phyloP scores from a whole-genome alignment of 169 alveolate genomes.

The Plasmodium chabaudi region DNA sequence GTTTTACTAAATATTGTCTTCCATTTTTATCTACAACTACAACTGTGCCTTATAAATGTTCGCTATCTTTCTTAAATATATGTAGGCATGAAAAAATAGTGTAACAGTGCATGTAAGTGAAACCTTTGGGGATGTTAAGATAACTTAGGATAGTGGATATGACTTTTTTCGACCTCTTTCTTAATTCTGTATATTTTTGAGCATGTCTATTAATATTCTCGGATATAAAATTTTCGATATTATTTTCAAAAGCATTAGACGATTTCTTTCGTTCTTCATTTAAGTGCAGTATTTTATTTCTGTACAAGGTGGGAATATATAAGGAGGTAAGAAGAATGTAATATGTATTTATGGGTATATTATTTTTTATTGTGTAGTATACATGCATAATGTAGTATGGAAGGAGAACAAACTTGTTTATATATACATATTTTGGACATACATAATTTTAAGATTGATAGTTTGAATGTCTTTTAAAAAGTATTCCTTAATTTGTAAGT shows the following conservation, averaged over 20 bases:
- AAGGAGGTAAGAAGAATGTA: not conserved
- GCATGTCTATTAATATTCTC: conserved; percentile 27
- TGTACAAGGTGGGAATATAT: not conserved
- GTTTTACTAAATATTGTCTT: not conserved
- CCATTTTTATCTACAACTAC: not conserved
- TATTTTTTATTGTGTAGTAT: not conserved
- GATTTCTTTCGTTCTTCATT: conserved; percentile 56
- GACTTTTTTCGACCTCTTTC: conserved; percentile 48
- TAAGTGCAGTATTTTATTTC: conserved; percentile 36
- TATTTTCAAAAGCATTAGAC: conserved; percentile 32
- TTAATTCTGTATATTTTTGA: conserved; percentile 21
- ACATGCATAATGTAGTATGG: not conserved
- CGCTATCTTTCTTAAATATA: not conserved
- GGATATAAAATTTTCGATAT: conserved; percentile 45
- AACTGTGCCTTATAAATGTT: too few relatives aligned
- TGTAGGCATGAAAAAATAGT: not conserved
- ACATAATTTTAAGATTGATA: conserved; percentile 27
- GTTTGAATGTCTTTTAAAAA: conserved; percentile 15
- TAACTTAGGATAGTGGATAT: conserved; percentile 3
- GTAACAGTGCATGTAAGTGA: not conserved
- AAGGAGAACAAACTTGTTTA: not conserved
- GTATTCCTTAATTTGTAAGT: conserved; percentile 12
- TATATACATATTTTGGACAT: not conserved
- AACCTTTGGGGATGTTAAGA: too few relatives aligned
- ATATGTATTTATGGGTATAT: not conserved